Conservation (phyloP, 192 early-diverging fungal genomes). For the Coemansia sp. region DNA sequence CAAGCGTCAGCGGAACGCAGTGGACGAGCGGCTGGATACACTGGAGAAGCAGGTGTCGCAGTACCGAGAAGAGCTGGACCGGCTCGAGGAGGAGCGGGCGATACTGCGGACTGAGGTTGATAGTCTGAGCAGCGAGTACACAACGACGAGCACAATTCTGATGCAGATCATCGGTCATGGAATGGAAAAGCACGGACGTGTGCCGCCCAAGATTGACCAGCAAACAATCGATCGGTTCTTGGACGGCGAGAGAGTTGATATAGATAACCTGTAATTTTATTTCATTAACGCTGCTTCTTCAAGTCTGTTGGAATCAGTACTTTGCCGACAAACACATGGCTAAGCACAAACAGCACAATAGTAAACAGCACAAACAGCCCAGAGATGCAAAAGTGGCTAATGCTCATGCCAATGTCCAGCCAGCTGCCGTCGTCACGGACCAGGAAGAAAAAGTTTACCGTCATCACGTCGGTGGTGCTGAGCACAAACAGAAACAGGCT, state of each 20-base stretch:
- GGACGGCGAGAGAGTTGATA: slow-evolving; percentile 21
- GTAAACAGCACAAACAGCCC: slow-evolving; percentile 90
- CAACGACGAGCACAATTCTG: slow-evolving; percentile 28
- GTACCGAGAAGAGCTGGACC: slow-evolving; percentile 48
- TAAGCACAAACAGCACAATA: slow-evolving; percentile 80
- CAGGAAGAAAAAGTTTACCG: slow-evolving; percentile 94
- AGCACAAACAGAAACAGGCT: slow-evolving; percentile 84
- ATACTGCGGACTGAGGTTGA: slow-evolving; percentile 29
- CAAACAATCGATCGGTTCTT: slow-evolving; percentile 31
- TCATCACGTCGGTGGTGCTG: slow-evolving; percentile 88
- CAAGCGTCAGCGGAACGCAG: slow-evolving; percentile 27
- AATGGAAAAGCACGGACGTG: slow-evolving; percentile 28
- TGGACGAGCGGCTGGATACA: slow-evolving; percentile 56
- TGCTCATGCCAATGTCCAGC: slow-evolving; percentile 96
- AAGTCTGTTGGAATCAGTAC: slow-evolving; percentile 41
- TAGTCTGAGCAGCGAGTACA: slow-evolving; percentile 21
- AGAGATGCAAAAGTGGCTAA: slow-evolving; percentile 93
- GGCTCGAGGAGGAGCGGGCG: slow-evolving; percentile 19
- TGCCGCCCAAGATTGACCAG: slow-evolving; percentile 22
- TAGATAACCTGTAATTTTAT: neutral
- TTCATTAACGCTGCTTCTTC: slow-evolving; percentile 29
- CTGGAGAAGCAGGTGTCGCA: slow-evolving; percentile 50
- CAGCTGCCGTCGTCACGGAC: slow-evolving; percentile 90
- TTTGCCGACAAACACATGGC: slow-evolving; percentile 60
- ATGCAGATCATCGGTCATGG: slow-evolving; percentile 43